Evolutionary conservation across 1,284 basidiomycete species (phyloP), one percentile per base, ranked within the genome.

Genomic region (Schizophyllum commune): DNA sequence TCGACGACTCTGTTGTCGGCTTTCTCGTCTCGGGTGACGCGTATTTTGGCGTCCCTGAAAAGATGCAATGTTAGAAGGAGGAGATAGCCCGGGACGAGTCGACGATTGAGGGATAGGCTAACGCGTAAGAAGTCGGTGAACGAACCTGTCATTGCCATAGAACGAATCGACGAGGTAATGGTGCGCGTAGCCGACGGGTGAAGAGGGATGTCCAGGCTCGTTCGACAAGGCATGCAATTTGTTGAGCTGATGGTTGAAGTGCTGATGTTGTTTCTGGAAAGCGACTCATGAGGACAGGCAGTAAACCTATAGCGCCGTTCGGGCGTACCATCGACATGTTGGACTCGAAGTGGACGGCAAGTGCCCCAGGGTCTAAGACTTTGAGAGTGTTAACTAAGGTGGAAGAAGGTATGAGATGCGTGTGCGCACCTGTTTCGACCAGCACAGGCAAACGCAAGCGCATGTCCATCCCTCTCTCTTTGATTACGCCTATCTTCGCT

Each of bases 401-500:
- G 59, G 62, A 51, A 62, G 47, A 55, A 32, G 56, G 56, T 51
- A 56, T 47, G 60, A 55, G 27, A 34, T 19, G 57, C 9, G 53
- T 39, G 32, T 58, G 85, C 91, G 74, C 74, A 96, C 95, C 92
- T 53, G 91, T 92, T 73, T 99, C 96, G 47, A 87, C 89, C 59
- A 88, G 78, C 6, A 95, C 84, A 5, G 96, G 96, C 58, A 94
- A 73, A 58, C 71, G 70, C 61, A 93, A 71, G 62, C 93, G 79
- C 67, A 81, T 76, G 17, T 84, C 83, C 13, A 78, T 75, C 27
- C 65, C 68, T 59, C 79, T 79, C 60, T 94, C 87, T 63, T 83
- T 81, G 69, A 98, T 72, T 13, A 92, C 71, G 1, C 96, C 96
- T 57, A 99, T 80, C 78, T 98, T 98, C 17, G 94, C 94, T 76